Evolutionary conservation across 2,329 filamentous ascomycete genomes (phyloP).

Genomic region (Colletotrichum kahawae): DNA sequence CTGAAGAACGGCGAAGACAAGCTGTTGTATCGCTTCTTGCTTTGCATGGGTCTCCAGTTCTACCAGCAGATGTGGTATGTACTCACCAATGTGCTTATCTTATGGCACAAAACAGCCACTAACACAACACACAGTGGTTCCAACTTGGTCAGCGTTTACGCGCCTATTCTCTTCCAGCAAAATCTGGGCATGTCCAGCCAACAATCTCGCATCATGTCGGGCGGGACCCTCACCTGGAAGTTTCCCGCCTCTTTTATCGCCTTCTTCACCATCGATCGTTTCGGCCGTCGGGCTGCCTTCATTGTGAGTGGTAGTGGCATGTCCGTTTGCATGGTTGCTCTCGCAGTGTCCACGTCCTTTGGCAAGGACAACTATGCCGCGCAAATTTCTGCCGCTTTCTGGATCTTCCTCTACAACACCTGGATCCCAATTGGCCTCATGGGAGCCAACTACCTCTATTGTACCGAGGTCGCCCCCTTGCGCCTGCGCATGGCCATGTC

Average conservation of each 20-base stretch:
- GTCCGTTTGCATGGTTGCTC: slow-evolving; percentile 57
- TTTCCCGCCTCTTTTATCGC: slow-evolving; percentile 55
- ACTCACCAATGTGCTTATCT: not conserved
- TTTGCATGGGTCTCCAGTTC: slow-evolving; percentile 37
- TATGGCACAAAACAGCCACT: not conserved
- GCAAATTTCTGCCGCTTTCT: slow-evolving; percentile 56
- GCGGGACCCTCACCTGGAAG: slow-evolving; percentile 59
- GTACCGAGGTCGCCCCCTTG: slow-evolving; percentile 60
- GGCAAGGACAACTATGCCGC: slow-evolving; percentile 48
- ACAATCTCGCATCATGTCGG: slow-evolving; percentile 44
- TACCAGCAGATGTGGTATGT: slow-evolving; percentile 28
- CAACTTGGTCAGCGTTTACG: slow-evolving; percentile 54
- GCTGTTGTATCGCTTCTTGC: slow-evolving; percentile 48
- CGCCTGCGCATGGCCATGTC: slow-evolving; percentile 58
- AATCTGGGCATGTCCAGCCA: slow-evolving; percentile 43
- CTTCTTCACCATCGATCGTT: slow-evolving; percentile 54
- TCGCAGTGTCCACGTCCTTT: slow-evolving; percentile 57
- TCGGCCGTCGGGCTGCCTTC: slow-evolving; percentile 55
- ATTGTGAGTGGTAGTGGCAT: slow-evolving; percentile 57
- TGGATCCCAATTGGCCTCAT: slow-evolving; percentile 65
- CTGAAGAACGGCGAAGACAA: slow-evolving; percentile 54
- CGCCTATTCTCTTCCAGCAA: slow-evolving; percentile 41
- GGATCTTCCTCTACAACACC: slow-evolving; percentile 64
- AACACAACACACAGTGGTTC: slow-evolving; percentile 37
- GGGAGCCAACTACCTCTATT: slow-evolving; percentile 65